These are phyloP conservation scores for Tardiomyces blankii DNA, from an alignment of 1,139 yeast genomes.

Conservation along the genomic window DNA sequence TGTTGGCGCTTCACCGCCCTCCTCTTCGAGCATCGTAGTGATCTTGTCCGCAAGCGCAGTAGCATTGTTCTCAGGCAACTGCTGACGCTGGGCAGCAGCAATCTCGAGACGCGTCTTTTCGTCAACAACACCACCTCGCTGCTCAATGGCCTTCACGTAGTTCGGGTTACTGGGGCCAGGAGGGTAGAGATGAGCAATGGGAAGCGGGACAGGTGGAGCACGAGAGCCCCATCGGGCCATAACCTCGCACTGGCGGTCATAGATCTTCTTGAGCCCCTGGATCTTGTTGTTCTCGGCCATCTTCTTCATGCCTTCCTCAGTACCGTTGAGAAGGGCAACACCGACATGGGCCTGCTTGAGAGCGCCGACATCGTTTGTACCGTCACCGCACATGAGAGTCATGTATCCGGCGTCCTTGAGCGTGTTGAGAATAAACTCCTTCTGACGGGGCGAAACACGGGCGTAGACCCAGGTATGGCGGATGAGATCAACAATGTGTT, in stretches of 20 bases:
- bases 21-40: constrained; percentile 56
- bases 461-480: constrained; percentile 96
- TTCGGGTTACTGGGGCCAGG: constrained; percentile 91
- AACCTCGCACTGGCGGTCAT: constrained; percentile 73
- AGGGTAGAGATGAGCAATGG: constrained; percentile 90
- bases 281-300: constrained; percentile 70
- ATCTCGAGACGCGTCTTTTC: constrained; percentile 51
- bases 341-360: constrained; percentile 97
- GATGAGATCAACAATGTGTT: constrained; percentile 59
- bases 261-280: constrained; percentile 55
- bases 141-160: constrained; percentile 75
- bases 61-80: constrained; percentile 28
- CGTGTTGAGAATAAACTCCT: constrained; percentile 77
- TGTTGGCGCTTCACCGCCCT: constrained; percentile 78
- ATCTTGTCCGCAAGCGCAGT: constrained; percentile 64
- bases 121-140: constrained; percentile 53
- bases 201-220: constrained; percentile 56
- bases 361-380: constrained; percentile 99
- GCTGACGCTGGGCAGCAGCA: constrained; percentile 22
- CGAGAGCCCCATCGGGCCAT: constrained; percentile 77
- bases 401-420: constrained; percentile 83
- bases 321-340: constrained; percentile 92
- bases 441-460: constrained; percentile 93
- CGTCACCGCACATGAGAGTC: constrained; percentile 99
- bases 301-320: constrained; percentile 88